Percentiles rank a stretch among this genome's conserved stretches.
Conservation (phyloP, 495 filamentous ascomycete species). For the Jackrogersella minutella region DNA sequence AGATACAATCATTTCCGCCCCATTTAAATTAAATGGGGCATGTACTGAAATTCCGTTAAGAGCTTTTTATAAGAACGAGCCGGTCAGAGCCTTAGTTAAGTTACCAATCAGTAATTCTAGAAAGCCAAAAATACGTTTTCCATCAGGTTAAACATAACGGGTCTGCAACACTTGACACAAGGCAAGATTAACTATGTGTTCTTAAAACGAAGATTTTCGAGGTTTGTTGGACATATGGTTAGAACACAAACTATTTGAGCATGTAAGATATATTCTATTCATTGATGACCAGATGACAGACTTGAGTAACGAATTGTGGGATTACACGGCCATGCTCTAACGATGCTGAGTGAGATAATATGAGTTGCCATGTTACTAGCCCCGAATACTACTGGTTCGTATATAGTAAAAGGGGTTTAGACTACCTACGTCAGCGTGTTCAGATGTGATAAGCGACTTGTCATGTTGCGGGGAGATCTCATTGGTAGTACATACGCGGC, state of each 20-base stretch:
- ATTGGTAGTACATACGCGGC: slow-evolving; percentile 17
- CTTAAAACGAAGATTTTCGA: background rate
- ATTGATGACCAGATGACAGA: too few relatives aligned
- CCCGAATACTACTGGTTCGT: background rate
- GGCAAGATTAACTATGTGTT: background rate
- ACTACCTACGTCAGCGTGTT: background rate
- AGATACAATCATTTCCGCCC: background rate
- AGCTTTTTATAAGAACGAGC: too few relatives aligned
- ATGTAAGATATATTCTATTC: too few relatives aligned
- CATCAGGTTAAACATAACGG: background rate
- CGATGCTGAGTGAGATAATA: too few relatives aligned
- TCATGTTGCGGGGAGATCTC: slow-evolving; percentile 4
- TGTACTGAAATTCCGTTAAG: too few relatives aligned
- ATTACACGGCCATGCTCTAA: too few relatives aligned
- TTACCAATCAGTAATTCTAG: too few relatives aligned
- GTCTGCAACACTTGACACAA: background rate
- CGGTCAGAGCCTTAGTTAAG: too few relatives aligned
- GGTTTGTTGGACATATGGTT: too few relatives aligned
- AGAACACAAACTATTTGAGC: too few relatives aligned
- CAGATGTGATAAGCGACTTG: slow-evolving; percentile 16
- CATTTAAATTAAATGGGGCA: too few relatives aligned
- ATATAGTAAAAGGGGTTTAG: background rate
- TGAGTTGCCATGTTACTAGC: background rate
- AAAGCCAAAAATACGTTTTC: background rate
- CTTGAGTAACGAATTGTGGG: too few relatives aligned